Evolutionary conservation across 306 rosid species (phyloP).

Genomic region (Glycine tomentella): DNA sequence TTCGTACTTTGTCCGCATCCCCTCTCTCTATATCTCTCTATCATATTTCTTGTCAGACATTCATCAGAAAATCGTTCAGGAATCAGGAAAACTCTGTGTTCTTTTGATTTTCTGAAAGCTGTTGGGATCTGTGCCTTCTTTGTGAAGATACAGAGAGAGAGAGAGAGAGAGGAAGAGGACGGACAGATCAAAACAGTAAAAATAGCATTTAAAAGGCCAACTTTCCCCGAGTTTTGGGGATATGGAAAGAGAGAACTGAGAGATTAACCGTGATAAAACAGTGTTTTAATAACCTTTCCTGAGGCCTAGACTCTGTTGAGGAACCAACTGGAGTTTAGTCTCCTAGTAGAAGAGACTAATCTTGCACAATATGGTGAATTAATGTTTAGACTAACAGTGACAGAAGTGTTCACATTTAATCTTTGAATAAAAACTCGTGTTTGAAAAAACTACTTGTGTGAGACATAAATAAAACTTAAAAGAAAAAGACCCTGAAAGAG

Average conservation of each 20-base stretch:
- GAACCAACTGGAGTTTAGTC: slow-evolving; percentile 12
- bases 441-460: neutral
- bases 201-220: slow-evolving; percentile 50
- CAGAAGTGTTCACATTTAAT: neutral
- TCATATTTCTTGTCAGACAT: slow-evolving; percentile 62
- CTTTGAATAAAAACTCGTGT: neutral
- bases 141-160: slow-evolving; percentile 49
- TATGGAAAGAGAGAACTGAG: slow-evolving; percentile 51
- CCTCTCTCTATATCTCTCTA: slow-evolving; percentile 38
- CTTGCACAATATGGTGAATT: neutral
- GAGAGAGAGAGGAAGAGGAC: slow-evolving; percentile 21
- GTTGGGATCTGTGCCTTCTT: slow-evolving; percentile 83
- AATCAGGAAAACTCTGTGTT: slow-evolving; percentile 77
- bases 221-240: slow-evolving; percentile 63
- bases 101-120: slow-evolving; percentile 72
- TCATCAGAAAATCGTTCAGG: slow-evolving; percentile 80
- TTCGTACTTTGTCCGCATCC: slow-evolving; percentile 44
- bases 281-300: slow-evolving; percentile 58
- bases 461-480: neutral
- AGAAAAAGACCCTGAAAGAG: neutral
- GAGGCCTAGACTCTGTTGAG: slow-evolving; percentile 31
- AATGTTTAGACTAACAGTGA: neutral
- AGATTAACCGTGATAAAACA: slow-evolving; percentile 51
- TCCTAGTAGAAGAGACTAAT: neutral
- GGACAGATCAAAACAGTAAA: slow-evolving; percentile 47